Evolutionary conservation across 371 early-diverging fungal species (phyloP).

Genomic region (Phascolomyces articulosus): DNA sequence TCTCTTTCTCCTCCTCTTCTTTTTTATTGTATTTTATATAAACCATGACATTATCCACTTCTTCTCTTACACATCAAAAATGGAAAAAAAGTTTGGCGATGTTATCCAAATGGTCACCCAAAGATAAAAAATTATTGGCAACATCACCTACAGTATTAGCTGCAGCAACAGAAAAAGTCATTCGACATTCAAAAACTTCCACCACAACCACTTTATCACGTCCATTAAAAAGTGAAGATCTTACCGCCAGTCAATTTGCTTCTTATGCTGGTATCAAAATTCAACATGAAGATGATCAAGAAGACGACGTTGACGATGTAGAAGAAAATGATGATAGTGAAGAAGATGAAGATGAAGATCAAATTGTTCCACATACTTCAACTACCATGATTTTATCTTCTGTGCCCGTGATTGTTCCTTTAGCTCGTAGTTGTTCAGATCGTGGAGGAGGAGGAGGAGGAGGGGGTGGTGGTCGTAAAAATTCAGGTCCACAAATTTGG

Average conservation of each 20-base stretch:
- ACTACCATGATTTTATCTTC: not conserved
- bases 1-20: constrained; percentile 10
- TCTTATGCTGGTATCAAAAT: constrained; percentile 45
- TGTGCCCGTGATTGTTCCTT: not conserved
- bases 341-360: constrained; percentile 18
- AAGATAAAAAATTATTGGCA: constrained; percentile 7
- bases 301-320: constrained; percentile 13
- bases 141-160: constrained; percentile 16
- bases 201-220: not conserved
- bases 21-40: constrained; percentile 3
- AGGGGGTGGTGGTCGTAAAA: too few relatives aligned
- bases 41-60: constrained; percentile 6
- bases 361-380: constrained; percentile 4
- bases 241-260: constrained; percentile 53
- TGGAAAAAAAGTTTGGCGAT: constrained; percentile 15
- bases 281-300: constrained; percentile 15
- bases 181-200: constrained; percentile 21
- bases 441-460: not conserved
- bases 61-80: constrained; percentile 8
- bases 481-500: constrained; percentile 38
- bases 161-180: constrained; percentile 47
- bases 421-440: constrained; percentile 18
- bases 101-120: constrained; percentile 12
- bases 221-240: constrained; percentile 26
- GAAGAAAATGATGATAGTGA: constrained; percentile 14